A percentile compares a stretch with the other conserved stretches of the same genome.
phyloP scores from a whole-genome alignment of 805 yeast genomes.

The Candida peoriensis region DNA sequence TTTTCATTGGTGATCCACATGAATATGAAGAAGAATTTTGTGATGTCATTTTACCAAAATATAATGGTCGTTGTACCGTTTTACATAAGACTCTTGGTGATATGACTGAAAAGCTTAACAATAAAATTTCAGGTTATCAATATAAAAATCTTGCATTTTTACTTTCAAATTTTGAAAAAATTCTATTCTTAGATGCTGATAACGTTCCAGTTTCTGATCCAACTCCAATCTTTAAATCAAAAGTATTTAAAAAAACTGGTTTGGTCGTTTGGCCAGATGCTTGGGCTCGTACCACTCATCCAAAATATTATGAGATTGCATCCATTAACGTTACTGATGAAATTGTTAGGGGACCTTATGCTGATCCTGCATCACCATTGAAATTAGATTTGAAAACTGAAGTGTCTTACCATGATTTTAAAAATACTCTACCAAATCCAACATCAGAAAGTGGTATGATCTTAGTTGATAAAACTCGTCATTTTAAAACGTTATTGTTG shows the following conservation, averaged over 20 bases:
- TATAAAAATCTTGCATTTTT: conserved; percentile 62
- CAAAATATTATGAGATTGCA: conserved; percentile 52
- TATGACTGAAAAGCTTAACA: conserved; percentile 36
- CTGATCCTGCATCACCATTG: conserved; percentile 21
- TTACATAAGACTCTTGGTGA: conserved; percentile 54
- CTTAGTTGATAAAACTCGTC: conserved; percentile 49
- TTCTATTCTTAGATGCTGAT: conserved; percentile 68
- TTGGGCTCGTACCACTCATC: conserved; percentile 66
- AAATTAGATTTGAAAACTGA: conserved; percentile 16
- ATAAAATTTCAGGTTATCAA: conserved; percentile 56
- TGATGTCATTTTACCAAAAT: conserved; percentile 49
- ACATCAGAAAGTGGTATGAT: conserved; percentile 63
- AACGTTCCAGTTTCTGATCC: conserved; percentile 63
- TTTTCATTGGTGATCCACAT: conserved; percentile 54
- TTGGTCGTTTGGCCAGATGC: conserved; percentile 65
- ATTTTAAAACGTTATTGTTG: conserved; percentile 45
- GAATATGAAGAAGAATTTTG: conserved; percentile 71
- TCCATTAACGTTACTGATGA: conserved; percentile 29
- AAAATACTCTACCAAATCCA: conserved; percentile 57
- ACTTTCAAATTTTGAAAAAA: conserved; percentile 65
- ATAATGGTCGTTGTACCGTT: conserved; percentile 61
- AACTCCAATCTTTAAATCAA: conserved; percentile 41
- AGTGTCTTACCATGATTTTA: conserved; percentile 47
- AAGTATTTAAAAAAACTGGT: conserved; percentile 36
- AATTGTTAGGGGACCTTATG: conserved; percentile 31